A percentile compares a stretch with the other conserved stretches of the same genome.
Evolutionary conservation across 2,329 filamentous ascomycete genomes (phyloP).

Genomic region (Conoideocrella luteorostrata): DNA sequence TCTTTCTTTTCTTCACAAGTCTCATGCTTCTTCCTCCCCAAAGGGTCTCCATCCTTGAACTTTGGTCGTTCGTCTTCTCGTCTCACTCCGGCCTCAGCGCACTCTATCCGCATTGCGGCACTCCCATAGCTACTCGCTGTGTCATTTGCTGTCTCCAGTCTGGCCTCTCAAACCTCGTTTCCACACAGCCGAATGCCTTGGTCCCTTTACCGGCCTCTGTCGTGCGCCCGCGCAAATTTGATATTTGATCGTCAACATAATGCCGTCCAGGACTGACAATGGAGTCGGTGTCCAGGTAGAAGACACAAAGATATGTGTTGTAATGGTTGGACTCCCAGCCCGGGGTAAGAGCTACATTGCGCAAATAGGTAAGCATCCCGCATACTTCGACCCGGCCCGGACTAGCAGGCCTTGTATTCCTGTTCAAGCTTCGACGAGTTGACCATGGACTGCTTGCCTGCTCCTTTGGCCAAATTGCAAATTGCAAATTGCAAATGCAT

Average conservation of each 20-base stretch:
- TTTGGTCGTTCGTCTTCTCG: not conserved
- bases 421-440: no score
- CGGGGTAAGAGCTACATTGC: slow-evolving; percentile 96
- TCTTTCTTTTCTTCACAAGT: not conserved
- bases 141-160: not conserved
- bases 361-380: slow-evolving; percentile 69
- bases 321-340: slow-evolving; percentile 96
- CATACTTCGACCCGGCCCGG: no score
- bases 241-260: slow-evolving; percentile 19
- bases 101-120: no score
- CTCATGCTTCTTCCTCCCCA: not conserved
- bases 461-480: not conserved
- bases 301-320: slow-evolving; percentile 93
- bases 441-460: no score
- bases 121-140: no score
- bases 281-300: slow-evolving; percentile 79
- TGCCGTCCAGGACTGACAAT: slow-evolving; percentile 47
- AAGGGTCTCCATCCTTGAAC: no score
- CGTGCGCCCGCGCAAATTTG: slow-evolving; percentile 12
- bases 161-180: no score
- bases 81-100: no score
- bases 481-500: not conserved
- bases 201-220: slow-evolving; percentile 6
- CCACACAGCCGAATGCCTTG: slow-evolving; percentile 8
- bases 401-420: no score